These are phyloP conservation scores for Evernia prunastri DNA, from an alignment of 495 filamentous ascomycete species.

Conservation along the genomic window DNA sequence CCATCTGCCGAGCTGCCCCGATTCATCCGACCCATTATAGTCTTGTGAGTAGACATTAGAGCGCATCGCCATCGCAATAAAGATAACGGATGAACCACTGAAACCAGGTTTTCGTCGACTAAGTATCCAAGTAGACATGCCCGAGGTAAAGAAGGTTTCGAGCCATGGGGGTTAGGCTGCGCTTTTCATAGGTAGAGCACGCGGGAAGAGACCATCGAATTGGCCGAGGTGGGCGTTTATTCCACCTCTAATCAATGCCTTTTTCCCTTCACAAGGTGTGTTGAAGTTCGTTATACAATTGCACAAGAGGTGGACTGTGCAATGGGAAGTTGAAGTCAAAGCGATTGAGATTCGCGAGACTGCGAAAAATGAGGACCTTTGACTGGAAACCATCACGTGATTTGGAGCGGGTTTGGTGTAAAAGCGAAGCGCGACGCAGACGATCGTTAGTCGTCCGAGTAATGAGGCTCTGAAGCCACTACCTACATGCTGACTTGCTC, in stretches of 20 bases:
- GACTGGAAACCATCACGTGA: neutral
- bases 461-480: neutral
- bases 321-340: no score
- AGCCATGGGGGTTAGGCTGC: conserved; percentile 11
- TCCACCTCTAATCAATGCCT: neutral
- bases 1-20: neutral
- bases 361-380: no score
- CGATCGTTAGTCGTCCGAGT: no score
- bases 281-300: neutral
- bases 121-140: conserved; percentile 7
- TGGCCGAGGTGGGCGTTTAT: conserved; percentile 16
- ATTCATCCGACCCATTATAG: neutral
- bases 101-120: neutral
- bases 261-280: neutral
- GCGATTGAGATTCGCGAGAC: neutral
- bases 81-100: neutral
- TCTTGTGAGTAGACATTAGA: neutral
- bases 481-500: neutral
- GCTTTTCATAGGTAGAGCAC: conserved; percentile 11
- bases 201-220: neutral
- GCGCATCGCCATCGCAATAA: neutral
- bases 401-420: neutral
- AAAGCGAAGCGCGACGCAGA: neutral
- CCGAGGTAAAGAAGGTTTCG: conserved; percentile 12
- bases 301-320: neutral